These are phyloP conservation scores for Termitomyces sp. DNA, from an alignment of 768 basidiomycete genomes.

Conservation along the genomic window DNA sequence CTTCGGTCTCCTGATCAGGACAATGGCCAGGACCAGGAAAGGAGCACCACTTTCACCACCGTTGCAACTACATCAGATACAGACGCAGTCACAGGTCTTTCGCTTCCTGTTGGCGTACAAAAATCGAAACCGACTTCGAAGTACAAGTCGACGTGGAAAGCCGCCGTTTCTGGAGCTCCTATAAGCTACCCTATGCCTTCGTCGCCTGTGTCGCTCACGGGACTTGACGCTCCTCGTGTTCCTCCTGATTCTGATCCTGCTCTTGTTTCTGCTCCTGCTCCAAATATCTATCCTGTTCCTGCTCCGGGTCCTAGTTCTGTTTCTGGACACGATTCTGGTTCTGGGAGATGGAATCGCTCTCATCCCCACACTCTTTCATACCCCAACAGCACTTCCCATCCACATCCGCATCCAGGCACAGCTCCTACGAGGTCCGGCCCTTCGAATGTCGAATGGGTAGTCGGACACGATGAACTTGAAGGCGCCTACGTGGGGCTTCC, in stretches of 20 bases:
- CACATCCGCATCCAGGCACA: constrained; percentile 24
- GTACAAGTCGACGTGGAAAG: constrained; percentile 12
- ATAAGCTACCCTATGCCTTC: constrained; percentile 31
- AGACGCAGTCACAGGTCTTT: constrained; percentile 13
- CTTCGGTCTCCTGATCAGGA: background rate
- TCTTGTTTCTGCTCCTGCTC: constrained; percentile 9
- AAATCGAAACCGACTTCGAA: background rate
- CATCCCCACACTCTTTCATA: background rate
- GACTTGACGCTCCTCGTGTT: constrained; percentile 18
- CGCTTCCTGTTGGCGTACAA: constrained; percentile 21
- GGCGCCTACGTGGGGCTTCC: background rate
- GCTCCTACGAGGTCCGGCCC: constrained; percentile 23
- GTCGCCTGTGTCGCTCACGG: constrained; percentile 27
- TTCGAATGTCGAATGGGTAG: constrained; percentile 35
- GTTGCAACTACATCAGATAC: constrained; percentile 14
- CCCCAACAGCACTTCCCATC: constrained; percentile 14
- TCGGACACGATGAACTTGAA: constrained; percentile 2
- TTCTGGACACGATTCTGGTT: background rate
- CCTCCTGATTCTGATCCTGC: constrained; percentile 2
- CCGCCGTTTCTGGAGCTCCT: constrained; percentile 13
- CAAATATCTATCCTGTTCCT: constrained; percentile 5
- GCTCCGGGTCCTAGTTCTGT: background rate
- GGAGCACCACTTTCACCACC: background rate
- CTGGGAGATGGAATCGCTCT: background rate
- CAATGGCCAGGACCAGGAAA: constrained; percentile 1